Percentiles rank a stretch among this genome's conserved stretches.
Evolutionary conservation across 2,329 filamentous ascomycete genomes (phyloP).

Genomic region (Polychaeton citri): DNA sequence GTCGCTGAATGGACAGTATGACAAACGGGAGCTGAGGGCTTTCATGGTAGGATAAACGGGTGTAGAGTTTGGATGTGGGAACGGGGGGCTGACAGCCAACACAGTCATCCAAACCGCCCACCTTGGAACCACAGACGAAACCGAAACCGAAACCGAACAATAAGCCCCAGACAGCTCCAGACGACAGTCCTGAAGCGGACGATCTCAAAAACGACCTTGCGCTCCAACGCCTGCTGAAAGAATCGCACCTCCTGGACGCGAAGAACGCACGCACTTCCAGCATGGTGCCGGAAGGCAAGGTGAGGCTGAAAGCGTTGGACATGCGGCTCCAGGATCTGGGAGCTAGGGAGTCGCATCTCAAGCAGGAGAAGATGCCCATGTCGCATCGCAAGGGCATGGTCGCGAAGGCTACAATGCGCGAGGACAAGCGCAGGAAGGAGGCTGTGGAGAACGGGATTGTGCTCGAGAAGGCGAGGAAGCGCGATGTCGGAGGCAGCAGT

Average conservation of each 20-base stretch:
- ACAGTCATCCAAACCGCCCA: slow-evolving; percentile 38
- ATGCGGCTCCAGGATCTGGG: slow-evolving; percentile 71
- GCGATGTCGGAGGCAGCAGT: slow-evolving; percentile 27
- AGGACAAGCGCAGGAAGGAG: slow-evolving; percentile 59
- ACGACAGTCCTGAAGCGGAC: slow-evolving; percentile 42
- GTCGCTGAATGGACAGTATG: not conserved
- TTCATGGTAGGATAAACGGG: slow-evolving; percentile 50
- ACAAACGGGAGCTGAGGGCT: slow-evolving; percentile 49
- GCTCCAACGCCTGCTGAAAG: slow-evolving; percentile 75
- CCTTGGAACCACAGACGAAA: slow-evolving; percentile 15
- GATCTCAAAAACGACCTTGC: slow-evolving; percentile 87
- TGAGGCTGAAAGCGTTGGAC: slow-evolving; percentile 70
- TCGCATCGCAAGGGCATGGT: slow-evolving; percentile 72
- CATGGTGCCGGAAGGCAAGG: slow-evolving; percentile 43
- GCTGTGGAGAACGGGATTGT: slow-evolving; percentile 86
- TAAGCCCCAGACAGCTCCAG: slow-evolving; percentile 23
- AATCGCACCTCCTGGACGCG: slow-evolving; percentile 73
- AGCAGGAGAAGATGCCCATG: slow-evolving; percentile 82
- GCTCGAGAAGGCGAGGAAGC: slow-evolving; percentile 47
- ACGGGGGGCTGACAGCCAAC: slow-evolving; percentile 5
- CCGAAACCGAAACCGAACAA: slow-evolving; percentile 8
- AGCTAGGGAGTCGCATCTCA: slow-evolving; percentile 59
- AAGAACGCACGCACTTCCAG: slow-evolving; percentile 32
- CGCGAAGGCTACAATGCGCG: slow-evolving; percentile 49
- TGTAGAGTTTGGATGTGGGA: not conserved